Evolutionary conservation across 176 grass and related monocot species (phyloP), one percentile per base, ranked within the genome.

Genomic region (Musa acuminata): DNA sequence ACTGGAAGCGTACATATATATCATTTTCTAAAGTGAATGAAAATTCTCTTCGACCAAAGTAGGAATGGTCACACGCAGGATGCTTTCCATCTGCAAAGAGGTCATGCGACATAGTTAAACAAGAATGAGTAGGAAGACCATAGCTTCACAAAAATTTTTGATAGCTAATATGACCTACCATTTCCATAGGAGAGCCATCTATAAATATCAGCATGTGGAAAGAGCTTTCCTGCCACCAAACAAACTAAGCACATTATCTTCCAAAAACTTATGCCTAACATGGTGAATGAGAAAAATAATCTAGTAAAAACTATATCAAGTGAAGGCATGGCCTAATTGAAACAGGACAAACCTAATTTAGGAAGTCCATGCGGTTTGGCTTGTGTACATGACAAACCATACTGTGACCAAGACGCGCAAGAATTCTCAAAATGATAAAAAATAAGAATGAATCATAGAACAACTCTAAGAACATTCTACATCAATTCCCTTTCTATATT

Each of bases 131-230:
- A 1, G 24, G 13, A 16, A 71, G 10, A 70, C 21, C 9, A 49
- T 13, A 8, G 25, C 11, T 71, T 20, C 8, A 17, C 0, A 13
- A 26, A 8, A 10, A 29, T 51, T 16, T 3, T 54, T 27, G 4
- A 70, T 17, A 35, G 64, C 1, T 7, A 80, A 63, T 52, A 3
- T 53, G 3, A 84, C 79, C 0, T 53, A 98, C 90, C 94, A 80
- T 93, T 98, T 91, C 88, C 94, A 53, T 98, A 98, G 14, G 89
- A 92, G n/a, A 96, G 80, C 89, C 92, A 96, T 66, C 87, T 92
- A 76, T 85, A 92, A 67, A 96, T 87, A 69, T 96, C 92, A 7
- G 55, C 83, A 72, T 85, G 85, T 0, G 92, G 92, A 85, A 92
- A 89, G 54, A 96, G 82, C 58, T 96, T 92, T 78, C 87, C 92